phyloP scores from a whole-genome alignment of 352 stramenopile species.

The Phytophthora pistaciae region DNA sequence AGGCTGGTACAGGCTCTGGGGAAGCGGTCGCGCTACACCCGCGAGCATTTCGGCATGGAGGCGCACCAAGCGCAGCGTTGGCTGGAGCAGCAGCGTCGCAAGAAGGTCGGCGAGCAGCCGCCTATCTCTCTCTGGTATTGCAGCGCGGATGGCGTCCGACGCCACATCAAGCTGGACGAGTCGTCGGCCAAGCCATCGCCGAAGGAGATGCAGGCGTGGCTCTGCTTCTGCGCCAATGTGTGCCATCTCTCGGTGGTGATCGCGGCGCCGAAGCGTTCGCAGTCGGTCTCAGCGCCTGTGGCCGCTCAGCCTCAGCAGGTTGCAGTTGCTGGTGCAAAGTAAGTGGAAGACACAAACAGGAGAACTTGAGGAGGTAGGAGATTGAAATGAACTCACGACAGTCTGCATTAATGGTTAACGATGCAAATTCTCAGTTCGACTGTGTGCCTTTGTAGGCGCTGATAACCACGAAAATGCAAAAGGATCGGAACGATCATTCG shows the following conservation, averaged over 20 bases:
- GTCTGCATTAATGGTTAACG: slow-evolving; percentile 17
- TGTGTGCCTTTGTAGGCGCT: no score
- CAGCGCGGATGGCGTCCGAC: slow-evolving; percentile 34
- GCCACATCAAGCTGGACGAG: slow-evolving; percentile 24
- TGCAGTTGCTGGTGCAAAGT: slow-evolving; percentile 19
- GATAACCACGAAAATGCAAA: no score
- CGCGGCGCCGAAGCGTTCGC: slow-evolving; percentile 11
- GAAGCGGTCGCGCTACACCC: slow-evolving; percentile 40
- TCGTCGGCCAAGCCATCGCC: slow-evolving; percentile 13
- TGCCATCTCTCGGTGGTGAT: slow-evolving; percentile 62
- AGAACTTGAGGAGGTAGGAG: neutral
- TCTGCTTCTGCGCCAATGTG: slow-evolving; percentile 77
- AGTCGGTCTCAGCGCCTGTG: slow-evolving; percentile 8
- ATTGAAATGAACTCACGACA: slow-evolving; percentile 3
- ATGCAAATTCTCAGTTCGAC: neutral
- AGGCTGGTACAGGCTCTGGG: slow-evolving; percentile 42
- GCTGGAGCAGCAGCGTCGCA: slow-evolving; percentile 42
- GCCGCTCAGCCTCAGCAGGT: slow-evolving; percentile 8
- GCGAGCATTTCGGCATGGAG: slow-evolving; percentile 44
- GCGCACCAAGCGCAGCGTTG: slow-evolving; percentile 34
- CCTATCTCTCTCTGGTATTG: slow-evolving; percentile 58
- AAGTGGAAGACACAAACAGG: neutral
- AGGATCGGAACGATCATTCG: no score
- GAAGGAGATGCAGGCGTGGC: slow-evolving; percentile 51
- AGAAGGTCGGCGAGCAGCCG: slow-evolving; percentile 29